Evolutionary conservation across 2,329 filamentous ascomycete species (phyloP).

Genomic region (Dichotomopilus funicola): DNA sequence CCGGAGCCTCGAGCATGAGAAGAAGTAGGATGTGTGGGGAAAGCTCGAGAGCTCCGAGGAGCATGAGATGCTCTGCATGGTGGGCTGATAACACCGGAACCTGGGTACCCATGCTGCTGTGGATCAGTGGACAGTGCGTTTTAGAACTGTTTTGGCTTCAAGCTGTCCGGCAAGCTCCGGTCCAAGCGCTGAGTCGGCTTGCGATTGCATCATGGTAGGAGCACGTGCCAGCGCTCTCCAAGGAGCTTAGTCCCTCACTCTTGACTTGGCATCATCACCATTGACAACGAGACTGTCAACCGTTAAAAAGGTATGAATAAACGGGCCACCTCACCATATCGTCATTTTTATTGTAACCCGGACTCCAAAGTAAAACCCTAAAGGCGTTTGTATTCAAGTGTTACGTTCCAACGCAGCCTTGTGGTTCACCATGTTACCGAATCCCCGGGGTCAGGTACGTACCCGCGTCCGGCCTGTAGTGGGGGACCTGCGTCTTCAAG

Average conservation of each 20-base stretch:
- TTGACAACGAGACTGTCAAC: not conserved
- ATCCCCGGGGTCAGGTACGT: no score
- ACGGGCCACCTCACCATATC: not conserved
- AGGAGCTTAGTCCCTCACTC: not conserved
- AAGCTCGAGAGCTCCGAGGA: not conserved
- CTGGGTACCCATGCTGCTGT: not conserved
- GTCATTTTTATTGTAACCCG: not conserved
- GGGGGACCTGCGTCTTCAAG: no score
- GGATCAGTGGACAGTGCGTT: slow-evolving; percentile 21
- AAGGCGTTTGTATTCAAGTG: no score
- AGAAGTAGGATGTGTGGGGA: not conserved
- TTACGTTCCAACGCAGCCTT: no score
- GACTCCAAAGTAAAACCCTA: no score
- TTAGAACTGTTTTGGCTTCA: slow-evolving; percentile 32
- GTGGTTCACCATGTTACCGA: no score
- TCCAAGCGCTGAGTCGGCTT: not conserved
- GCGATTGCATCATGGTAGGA: slow-evolving; percentile 3
- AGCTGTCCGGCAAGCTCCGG: slow-evolving; percentile 19
- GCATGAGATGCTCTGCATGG: not conserved
- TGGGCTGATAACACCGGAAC: no score
- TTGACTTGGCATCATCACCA: not conserved
- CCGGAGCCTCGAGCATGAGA: no score
- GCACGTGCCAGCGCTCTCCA: not conserved
- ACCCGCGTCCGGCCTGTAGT: no score
- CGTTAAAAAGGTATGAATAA: not conserved